These are phyloP conservation scores for Termitomyces sp. DNA, from an alignment of 768 basidiomycete species.

Conservation along the genomic window DNA sequence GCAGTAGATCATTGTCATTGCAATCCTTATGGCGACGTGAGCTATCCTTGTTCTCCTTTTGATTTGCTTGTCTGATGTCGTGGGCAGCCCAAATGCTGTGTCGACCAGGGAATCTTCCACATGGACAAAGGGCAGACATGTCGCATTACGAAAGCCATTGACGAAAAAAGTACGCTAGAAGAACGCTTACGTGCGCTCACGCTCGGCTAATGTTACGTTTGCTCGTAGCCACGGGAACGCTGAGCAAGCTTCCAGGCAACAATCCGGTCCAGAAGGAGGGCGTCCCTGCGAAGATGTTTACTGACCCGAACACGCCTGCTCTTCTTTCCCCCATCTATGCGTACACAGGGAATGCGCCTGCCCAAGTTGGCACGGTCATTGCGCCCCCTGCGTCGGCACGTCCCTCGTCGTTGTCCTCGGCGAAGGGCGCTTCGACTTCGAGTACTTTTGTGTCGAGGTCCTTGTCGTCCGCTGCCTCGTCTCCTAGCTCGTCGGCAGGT, in stretches of 20 bases:
- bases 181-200: too few relatives aligned
- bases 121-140: slow-evolving; percentile 35
- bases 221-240: slow-evolving; percentile 37
- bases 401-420: background rate
- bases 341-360: slow-evolving; percentile 37
- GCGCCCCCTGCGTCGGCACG: slow-evolving; percentile 7
- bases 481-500: background rate
- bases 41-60: slow-evolving; percentile 6
- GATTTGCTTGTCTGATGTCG: background rate
- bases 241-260: slow-evolving; percentile 45
- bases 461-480: background rate
- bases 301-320: slow-evolving; percentile 30
- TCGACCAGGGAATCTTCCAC: slow-evolving; percentile 36
- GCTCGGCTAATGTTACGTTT: background rate
- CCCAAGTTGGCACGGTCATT: slow-evolving; percentile 28
- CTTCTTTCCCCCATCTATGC: slow-evolving; percentile 39
- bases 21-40: slow-evolving; percentile 37
- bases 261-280: slow-evolving; percentile 42
- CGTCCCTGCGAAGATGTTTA: slow-evolving; percentile 23
- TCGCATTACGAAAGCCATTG: slow-evolving; percentile 38
- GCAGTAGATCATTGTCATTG: slow-evolving; percentile 52
- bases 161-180: slow-evolving; percentile 37
- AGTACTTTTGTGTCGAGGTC: background rate
- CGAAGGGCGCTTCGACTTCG: background rate
- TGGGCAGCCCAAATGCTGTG: slow-evolving; percentile 37